Conservation (phyloP, 192 early-diverging fungal genomes). For the Jimgerdemannia flammicorona region DNA sequence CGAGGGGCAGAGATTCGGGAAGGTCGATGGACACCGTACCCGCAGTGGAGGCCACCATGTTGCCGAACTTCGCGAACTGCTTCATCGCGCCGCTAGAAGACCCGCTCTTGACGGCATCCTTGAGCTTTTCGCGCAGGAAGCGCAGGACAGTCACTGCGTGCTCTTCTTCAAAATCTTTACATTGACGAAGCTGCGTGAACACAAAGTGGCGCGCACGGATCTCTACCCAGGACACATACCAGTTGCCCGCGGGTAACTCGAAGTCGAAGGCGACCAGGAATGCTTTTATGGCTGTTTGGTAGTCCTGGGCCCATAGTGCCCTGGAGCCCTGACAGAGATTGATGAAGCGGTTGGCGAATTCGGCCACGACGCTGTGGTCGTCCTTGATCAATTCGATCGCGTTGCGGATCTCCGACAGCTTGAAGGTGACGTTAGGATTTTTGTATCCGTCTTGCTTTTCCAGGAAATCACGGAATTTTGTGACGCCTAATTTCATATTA, state of each 20-base stretch:
- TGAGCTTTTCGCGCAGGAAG: background rate
- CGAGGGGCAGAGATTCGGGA: background rate
- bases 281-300: background rate
- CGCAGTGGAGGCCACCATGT: background rate
- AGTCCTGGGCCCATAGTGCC: background rate
- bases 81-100: background rate
- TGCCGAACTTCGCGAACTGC: background rate
- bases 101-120: background rate
- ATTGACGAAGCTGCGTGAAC: background rate
- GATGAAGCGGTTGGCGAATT: background rate
- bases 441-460: background rate
- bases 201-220: background rate
- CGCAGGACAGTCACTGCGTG: background rate
- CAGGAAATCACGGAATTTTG: background rate
- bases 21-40: background rate
- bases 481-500: background rate
- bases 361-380: background rate
- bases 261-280: background rate
- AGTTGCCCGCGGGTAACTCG: background rate
- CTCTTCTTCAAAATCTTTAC: background rate
- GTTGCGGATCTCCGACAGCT: background rate
- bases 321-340: background rate
- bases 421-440: background rate
- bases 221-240: background rate
- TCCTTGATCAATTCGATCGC: background rate